Base-by-base conservation (phyloP, 1,284 basidiomycete species). In the Cryptococcus jaspeensis region DNA sequence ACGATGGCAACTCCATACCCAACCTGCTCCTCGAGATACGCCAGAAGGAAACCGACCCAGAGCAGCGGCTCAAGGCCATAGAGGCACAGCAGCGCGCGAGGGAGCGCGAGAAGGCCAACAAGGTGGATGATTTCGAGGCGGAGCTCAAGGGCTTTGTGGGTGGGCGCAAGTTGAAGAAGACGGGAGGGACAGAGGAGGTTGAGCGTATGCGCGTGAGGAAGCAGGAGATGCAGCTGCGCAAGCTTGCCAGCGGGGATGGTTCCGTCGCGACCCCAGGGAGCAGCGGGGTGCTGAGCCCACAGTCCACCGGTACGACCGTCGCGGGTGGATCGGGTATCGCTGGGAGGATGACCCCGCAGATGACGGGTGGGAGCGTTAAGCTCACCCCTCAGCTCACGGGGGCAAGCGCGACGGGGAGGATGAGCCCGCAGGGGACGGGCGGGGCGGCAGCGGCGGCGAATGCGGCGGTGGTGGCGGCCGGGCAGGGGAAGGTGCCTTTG, bases 111-210 rank as follows among this genome's bases (percentile, higher is more conserved):
- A 78, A 88, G 32, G 85, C 85, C 15, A 82, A 85, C 35, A 59
- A 71, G 52, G 68, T 67, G 47, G 74, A 76, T 50, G 92, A 91
- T 65, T 86, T 96, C 75, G 84, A 89, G 64, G 80, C 83, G 15
- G 92, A 96, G 80, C 72, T 97, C 59, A 79, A 79, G 32, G 89
- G 87, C 3, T 96, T 95, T 75, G 91, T 96, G 45, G 81, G 79
- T 1, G 84, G 85, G 53, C 88, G 88, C 80, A 92, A 87, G 79
- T 77, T 97, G 72, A 90, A 86, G 81, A 89, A 92, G 89, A 97
- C 92, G 20, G 93, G 93, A 45, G 93, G 93, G 6, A 87, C 91
- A 22, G 92, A 95, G 74, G 93, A 96, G 80, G 83, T 82, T 15
- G 93, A 96, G 77, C 81, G 93, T 46, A 82, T 92, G 64, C 80